Evolutionary conservation across 1,139 yeast genomes (phyloP), one percentile per base, ranked within the genome.

Genomic region (Blastobotrys buckinghamii): DNA sequence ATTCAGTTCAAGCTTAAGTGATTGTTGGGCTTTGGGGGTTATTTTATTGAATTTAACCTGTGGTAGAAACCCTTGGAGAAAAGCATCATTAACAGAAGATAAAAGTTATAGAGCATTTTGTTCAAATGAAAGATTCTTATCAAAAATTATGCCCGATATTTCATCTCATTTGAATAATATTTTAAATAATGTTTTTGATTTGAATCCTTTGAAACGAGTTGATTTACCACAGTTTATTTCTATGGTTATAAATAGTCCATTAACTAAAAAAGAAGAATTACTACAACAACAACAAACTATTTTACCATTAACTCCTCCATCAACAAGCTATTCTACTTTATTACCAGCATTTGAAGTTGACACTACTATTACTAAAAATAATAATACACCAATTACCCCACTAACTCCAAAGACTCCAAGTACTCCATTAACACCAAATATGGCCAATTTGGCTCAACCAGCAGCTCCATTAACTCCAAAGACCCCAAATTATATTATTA

Each of bases 51-150:
- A 89, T 62, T 73, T 89, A 46, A 76, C 87, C 13, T 86, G 95
- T 59, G 82, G 88, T 41, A 76, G 96, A 63, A 89, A 89, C 61
- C 96, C 97, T 17, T 89, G 97, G 97, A 78, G 88, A 49, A 79
- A 82, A 56, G 96, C 96, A 4, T 76, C 84, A 47, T 68, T 78
- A 36, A 65, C 66, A 6, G 77, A 77, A 41, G 86, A 82, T 59
- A 70, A 76, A 41, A 78, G 84, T 0, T 82, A 77, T 62, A 67
- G 68, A 48, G 77, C 77, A 16, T 81, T 71, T 61, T 66, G 75
- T 42, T 66, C 70, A 29, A 77, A 81, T 58, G 73, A 76, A 12
- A 66, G 67, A 17, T 65, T 84, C 16, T 73, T 87, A 54, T 68
- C 71, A 60, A 77, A 75, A 55, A 85, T 87, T 36, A 69, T 85